A percentile compares a stretch with the other conserved stretches of the same genome.
Conservation (phyloP, 768 basidiomycete genomes). For the Kwoniella sp. region DNA sequence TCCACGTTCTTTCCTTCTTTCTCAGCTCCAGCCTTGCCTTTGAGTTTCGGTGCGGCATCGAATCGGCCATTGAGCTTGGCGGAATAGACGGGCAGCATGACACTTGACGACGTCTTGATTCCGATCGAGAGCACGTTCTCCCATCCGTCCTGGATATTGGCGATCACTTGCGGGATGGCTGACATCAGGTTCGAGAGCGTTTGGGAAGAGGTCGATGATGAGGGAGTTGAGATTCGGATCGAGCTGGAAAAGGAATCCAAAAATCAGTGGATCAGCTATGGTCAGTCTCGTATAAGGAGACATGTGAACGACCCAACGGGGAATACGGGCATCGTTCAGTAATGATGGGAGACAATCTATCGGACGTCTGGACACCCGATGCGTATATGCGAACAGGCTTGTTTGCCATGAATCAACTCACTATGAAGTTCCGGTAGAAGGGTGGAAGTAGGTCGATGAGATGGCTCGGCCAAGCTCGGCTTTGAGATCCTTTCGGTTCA, state of each 20-base stretch:
- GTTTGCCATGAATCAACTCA: slow-evolving; percentile 57
- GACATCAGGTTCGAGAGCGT: slow-evolving; percentile 75
- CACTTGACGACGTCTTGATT: slow-evolving; percentile 83
- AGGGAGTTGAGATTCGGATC: slow-evolving; percentile 74
- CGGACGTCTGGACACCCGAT: too few relatives aligned
- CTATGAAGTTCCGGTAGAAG: slow-evolving; percentile 91
- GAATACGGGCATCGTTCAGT: too few relatives aligned
- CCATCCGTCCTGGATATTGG: slow-evolving; percentile 78
- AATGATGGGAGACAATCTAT: too few relatives aligned
- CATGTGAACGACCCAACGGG: too few relatives aligned
- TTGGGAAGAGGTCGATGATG: slow-evolving; percentile 71
- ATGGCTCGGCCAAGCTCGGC: slow-evolving; percentile 89
- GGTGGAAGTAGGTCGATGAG: slow-evolving; percentile 92
- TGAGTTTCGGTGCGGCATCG: slow-evolving; percentile 56
- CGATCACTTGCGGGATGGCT: slow-evolving; percentile 74
- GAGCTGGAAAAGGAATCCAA: slow-evolving; percentile 61
- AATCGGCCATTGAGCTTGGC: slow-evolving; percentile 73
- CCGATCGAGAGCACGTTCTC: slow-evolving; percentile 84
- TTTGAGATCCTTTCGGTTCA: slow-evolving; percentile 87
- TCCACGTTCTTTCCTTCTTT: slow-evolving; percentile 53
- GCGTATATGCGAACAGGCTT: too few relatives aligned
- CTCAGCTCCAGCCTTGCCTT: slow-evolving; percentile 43
- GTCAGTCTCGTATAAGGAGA: too few relatives aligned
- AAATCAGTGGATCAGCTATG: too few relatives aligned
- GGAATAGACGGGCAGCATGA: slow-evolving; percentile 87